Evolutionary conservation across 805 yeast genomes (phyloP).

Genomic region (Candida nitratophila): DNA sequence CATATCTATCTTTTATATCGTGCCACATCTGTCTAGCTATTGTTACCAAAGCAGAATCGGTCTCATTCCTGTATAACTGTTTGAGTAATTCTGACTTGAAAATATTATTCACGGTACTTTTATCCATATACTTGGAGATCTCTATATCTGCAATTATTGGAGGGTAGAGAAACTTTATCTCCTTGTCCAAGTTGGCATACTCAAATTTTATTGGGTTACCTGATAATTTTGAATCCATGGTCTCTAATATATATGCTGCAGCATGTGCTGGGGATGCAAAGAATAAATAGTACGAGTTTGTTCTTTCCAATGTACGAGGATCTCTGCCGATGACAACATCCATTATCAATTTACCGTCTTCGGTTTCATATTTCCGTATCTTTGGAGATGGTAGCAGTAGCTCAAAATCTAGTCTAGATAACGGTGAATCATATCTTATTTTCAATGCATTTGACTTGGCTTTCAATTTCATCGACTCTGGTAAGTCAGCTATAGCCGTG

Average conservation of each 20-base stretch:
- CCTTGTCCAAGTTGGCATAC: conserved; percentile 31
- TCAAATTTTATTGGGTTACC: conserved; percentile 41
- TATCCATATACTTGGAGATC: conserved; percentile 3
- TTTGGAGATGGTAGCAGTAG: conserved; percentile 30
- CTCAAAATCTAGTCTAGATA: background rate
- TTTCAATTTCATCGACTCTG: background rate
- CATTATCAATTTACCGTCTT: background rate
- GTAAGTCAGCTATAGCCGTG: background rate
- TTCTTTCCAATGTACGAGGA: conserved; percentile 34
- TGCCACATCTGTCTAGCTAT: background rate
- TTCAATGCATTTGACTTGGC: background rate
- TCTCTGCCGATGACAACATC: conserved; percentile 42
- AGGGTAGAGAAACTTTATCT: conserved; percentile 12
- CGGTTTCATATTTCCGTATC: conserved; percentile 21
- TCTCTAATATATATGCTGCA: conserved; percentile 43
- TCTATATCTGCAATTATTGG: conserved; percentile 15
- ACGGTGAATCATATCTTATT: background rate
- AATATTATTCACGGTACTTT: background rate
- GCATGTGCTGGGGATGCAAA: conserved; percentile 45
- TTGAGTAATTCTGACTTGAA: conserved; percentile 2
- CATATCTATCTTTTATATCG: background rate
- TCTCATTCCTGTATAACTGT: background rate
- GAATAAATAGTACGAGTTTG: conserved; percentile 45
- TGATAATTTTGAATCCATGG: conserved; percentile 39
- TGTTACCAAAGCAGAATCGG: conserved; percentile 2